Base-by-base conservation (phyloP, 495 filamentous ascomycete species). In the Articulospora tetracladia region DNA sequence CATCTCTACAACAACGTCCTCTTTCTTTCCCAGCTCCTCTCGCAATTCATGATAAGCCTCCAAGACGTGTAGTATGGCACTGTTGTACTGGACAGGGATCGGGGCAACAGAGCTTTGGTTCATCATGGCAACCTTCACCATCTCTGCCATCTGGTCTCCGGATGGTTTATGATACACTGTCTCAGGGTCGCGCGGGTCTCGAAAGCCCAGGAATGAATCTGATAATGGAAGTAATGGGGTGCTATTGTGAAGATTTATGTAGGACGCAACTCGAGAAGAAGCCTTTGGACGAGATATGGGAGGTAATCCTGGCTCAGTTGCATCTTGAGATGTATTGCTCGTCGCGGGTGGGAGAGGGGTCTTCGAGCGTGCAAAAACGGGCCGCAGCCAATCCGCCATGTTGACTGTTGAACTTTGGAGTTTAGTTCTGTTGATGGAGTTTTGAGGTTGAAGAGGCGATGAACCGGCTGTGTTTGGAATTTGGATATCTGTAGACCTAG, bases 51-150 rank as follows among this genome's bases (percentile, higher is more conserved):
- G 62, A 52, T 69, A 69, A 15, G 52, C 60, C 49, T 69, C 67
- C 6, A 69, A 47, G 11, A 69, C 49, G 23, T 67, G 59, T 8
- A 67, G 25, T 30, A 69, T 63, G 32, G 48, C 54, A 30, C 46
- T 36, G 23, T 68, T 68, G 51, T 62, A 67, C n/a, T 65, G 24
- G 3, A 65, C 47, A 1, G 67, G 67, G n/a, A 69, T 24, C 11
- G 60, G 41, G 1, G 47, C 51, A 1, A 60, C 41, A 3, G 41
- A 51, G 32, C 48, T 48, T 44, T 64, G 57, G 32, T 55, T 65
- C 64, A 69, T 67, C 64, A 69, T 67, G n/a, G 65, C 52, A 1
- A 65, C 62, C 53, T 62, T 60, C 2, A 69, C 20, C 8, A 58
- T 69, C 44, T 69, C 67, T 11, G 57, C 67, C 46, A 65, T 55